Conservation (phyloP, 2,329 filamentous ascomycete species). For the Botrytis hyacinthi region DNA sequence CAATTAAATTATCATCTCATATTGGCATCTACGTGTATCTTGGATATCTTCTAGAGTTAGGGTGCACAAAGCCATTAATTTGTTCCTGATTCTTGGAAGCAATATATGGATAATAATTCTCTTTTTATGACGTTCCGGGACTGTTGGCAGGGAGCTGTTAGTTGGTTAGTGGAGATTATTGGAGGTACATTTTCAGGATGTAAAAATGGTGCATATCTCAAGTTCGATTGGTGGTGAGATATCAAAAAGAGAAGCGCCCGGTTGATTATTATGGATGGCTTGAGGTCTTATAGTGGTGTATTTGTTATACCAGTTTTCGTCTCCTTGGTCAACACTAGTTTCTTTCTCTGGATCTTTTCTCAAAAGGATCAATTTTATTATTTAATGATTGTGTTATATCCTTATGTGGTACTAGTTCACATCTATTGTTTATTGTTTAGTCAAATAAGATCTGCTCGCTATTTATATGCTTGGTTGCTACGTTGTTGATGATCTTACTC, state of each 20-base stretch:
- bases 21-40: not conserved
- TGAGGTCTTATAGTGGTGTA: not conserved
- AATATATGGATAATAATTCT: not conserved
- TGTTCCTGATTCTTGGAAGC: not conserved
- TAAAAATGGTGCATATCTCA: not conserved
- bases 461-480: not conserved
- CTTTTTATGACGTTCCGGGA: not conserved
- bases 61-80: not conserved
- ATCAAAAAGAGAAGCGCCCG: not conserved
- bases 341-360: not conserved
- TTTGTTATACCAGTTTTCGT: not conserved
- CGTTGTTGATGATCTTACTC: not conserved
- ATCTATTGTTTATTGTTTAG: not conserved
- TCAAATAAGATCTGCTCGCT: not conserved
- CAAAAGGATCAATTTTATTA: not conserved
- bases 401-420: not conserved
- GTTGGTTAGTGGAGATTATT: not conserved
- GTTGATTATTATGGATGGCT: not conserved
- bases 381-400: not conserved
- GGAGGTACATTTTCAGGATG: not conserved
- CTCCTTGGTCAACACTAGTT: not conserved
- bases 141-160: not conserved
- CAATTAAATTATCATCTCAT: not conserved
- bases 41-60: not conserved
- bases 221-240: not conserved